Base-by-base conservation (phyloP, 495 filamentous ascomycete genomes). In the Talaromyces borbonicus region DNA sequence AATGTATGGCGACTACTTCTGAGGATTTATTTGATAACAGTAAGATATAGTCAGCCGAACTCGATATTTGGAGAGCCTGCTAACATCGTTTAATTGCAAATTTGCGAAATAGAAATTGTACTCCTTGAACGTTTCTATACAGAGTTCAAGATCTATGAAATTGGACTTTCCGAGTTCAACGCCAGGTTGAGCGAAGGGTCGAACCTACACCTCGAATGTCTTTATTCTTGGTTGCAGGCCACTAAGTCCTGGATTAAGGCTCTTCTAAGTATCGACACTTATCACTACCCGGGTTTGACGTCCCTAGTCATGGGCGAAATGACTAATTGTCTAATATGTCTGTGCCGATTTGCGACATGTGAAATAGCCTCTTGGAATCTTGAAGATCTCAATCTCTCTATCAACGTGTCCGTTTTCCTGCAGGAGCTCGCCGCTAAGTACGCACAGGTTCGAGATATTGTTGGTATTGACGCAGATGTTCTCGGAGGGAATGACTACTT, bases 81-180 rank as follows among this genome's bases (percentile, higher is more conserved):
- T n/a, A n/a, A n/a, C n/a, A n/a, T n/a, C n/a, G n/a, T n/a, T n/a
- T n/a, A n/a, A n/a, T n/a, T n/a, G n/a, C n/a, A n/a, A n/a, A n/a
- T n/a, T n/a, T n/a, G n/a, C n/a, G n/a, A n/a, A n/a, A 9, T 18
- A 74, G 71, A 65, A 27, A 57, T 59, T 1, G 49, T 74, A 18
- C 53, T 63, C 18, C 47, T 61, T 26, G 52, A 65, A 36, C 52
- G 69, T 1, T 53, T 58, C 30, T 62, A 58, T 49, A 60, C 69
- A 1, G 69, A 74, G 23, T 52, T 73, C 4, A 52, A 54, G 4
- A 68, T 75, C 41, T 53, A 70, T 35, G 69, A 77, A 43, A 24
- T 62, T 20, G 59, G 62, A 15, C 46, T 72, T 9, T 56, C 51
- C 15, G 60, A 59, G 35, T 35, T 46, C 11, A 29, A 54, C 1